Evolutionary conservation across 495 filamentous ascomycete species (phyloP).

Genomic region (Aspergillus ellipticus): DNA sequence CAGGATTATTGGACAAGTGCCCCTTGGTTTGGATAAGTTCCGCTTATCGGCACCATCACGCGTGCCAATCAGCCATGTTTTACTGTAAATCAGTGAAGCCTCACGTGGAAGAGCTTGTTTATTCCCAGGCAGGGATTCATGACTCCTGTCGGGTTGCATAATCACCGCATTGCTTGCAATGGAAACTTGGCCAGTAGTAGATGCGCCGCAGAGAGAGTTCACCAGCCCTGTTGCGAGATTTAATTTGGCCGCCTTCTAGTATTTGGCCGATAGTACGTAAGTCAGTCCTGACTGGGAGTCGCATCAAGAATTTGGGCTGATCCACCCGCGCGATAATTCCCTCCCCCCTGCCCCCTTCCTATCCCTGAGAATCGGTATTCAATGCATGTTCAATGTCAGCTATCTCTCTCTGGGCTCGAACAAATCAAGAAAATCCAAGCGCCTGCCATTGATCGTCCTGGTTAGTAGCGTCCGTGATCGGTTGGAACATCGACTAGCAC

Average conservation of each 20-base stretch:
- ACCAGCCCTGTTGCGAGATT: not conserved
- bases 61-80: conserved; percentile 4
- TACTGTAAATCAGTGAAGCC: not conserved
- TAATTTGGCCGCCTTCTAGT: not conserved
- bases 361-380: not conserved
- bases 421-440: not conserved
- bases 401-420: not conserved
- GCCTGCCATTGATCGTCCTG: too few relatives aligned
- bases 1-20: not conserved
- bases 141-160: not conserved
- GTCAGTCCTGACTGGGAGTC: not conserved
- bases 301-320: not conserved
- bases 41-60: conserved; percentile 10
- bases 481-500: too few relatives aligned
- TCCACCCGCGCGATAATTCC: not conserved
- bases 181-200: not conserved
- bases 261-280: not conserved
- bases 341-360: not conserved
- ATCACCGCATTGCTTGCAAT: not conserved
- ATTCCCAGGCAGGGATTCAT: not conserved
- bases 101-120: conserved; percentile 13
- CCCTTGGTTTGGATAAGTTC: conserved; percentile 1
- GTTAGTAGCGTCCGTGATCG: too few relatives aligned
- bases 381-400: not conserved
- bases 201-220: not conserved